These are phyloP conservation scores for Sphenostylis stenocarpa DNA, from an alignment of 306 rosid species.

Conservation along the genomic window DNA sequence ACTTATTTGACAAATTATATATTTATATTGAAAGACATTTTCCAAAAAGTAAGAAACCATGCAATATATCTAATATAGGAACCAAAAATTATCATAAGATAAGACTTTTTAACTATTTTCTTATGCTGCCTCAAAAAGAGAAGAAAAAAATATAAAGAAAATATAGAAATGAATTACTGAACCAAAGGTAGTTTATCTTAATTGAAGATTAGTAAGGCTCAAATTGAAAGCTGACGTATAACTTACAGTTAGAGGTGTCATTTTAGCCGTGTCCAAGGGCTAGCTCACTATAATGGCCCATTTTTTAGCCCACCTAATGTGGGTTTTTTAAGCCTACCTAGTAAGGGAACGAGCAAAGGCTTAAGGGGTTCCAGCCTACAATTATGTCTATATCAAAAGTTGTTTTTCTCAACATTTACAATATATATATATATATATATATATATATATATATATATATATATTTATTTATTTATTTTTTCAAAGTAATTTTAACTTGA, in stretches of 20 bases:
- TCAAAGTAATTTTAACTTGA: too few relatives aligned
- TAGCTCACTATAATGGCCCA: neutral
- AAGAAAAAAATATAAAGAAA: neutral
- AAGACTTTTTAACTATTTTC: neutral
- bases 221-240: constrained; percentile 1
- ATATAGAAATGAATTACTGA: neutral
- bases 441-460: too few relatives aligned
- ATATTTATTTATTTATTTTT: too few relatives aligned
- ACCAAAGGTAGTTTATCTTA: neutral
- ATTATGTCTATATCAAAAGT: neutral
- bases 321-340: too few relatives aligned
- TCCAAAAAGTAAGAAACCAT: neutral
- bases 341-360: too few relatives aligned
- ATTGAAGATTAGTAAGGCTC: neutral
- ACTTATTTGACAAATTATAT: neutral
- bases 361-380: too few relatives aligned
- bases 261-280: neutral
- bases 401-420: too few relatives aligned
- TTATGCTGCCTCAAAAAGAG: neutral
- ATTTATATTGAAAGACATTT: neutral
- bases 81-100: neutral
- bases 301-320: too few relatives aligned
- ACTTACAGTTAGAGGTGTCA: neutral
- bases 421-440: too few relatives aligned
- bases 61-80: constrained; percentile 9